Percentiles rank a stretch among this genome's conserved stretches.
phyloP scores from a whole-genome alignment of 768 basidiomycete genomes.

The Agaricus blazei region DNA sequence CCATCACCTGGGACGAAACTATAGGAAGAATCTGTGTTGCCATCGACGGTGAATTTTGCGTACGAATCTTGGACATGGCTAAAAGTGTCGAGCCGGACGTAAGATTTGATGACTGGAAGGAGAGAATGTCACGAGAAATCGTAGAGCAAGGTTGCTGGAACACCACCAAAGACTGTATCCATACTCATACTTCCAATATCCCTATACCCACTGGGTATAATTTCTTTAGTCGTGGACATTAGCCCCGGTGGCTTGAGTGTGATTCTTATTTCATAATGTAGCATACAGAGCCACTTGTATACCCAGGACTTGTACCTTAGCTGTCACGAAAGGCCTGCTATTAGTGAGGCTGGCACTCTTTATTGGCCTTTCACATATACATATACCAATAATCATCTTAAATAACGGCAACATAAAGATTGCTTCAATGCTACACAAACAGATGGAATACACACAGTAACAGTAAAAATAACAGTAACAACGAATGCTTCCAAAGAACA shows the following conservation, averaged over 20 bases:
- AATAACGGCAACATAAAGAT: neutral
- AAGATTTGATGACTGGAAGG: constrained; percentile 26
- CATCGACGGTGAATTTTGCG: constrained; percentile 29
- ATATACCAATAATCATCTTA: neutral
- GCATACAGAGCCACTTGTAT: too few relatives aligned
- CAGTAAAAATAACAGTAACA: too few relatives aligned
- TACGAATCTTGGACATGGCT: constrained; percentile 49
- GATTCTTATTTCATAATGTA: too few relatives aligned
- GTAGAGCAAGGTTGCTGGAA: neutral
- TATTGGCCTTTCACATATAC: neutral
- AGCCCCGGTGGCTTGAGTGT: too few relatives aligned
- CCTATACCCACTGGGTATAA: constrained; percentile 2
- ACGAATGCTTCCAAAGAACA: constrained; percentile 3
- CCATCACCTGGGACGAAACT: constrained; percentile 62
- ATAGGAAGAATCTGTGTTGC: constrained; percentile 56
- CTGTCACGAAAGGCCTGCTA: too few relatives aligned
- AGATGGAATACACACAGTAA: neutral
- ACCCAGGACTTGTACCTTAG: too few relatives aligned
- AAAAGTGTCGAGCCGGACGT: constrained; percentile 20
- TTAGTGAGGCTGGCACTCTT: too few relatives aligned
- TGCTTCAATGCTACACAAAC: neutral
- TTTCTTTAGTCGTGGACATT: too few relatives aligned
- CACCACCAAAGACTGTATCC: constrained; percentile 1
- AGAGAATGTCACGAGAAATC: constrained; percentile 12
- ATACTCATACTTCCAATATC: neutral